These are phyloP conservation scores for Saraca asoca DNA, from an alignment of 331 rosid genomes.

Conservation along the genomic window DNA sequence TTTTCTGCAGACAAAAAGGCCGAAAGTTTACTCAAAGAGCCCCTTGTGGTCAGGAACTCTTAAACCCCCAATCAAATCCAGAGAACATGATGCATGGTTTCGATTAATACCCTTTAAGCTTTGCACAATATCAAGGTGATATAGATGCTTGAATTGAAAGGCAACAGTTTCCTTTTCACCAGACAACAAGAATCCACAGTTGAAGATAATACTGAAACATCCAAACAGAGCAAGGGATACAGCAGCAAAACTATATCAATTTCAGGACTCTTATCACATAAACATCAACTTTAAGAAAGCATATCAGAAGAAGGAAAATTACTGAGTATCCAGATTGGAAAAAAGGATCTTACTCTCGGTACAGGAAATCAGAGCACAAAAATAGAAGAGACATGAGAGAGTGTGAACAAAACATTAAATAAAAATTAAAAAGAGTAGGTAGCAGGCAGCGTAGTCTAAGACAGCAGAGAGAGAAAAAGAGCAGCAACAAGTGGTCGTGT, in stretches of 20 bases:
- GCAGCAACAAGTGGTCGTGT: slow-evolving; percentile 73
- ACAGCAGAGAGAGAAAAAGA: slow-evolving; percentile 38
- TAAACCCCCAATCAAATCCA: slow-evolving; percentile 46
- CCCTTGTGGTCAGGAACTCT: slow-evolving; percentile 40
- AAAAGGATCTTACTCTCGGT: slow-evolving; percentile 40
- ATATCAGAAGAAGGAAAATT: slow-evolving; percentile 33
- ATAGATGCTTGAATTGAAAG: slow-evolving; percentile 56
- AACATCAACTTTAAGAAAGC: slow-evolving; percentile 38
- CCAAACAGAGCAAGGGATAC: slow-evolving; percentile 22
- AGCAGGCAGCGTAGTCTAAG: slow-evolving; percentile 52
- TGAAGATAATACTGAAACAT: slow-evolving; percentile 36
- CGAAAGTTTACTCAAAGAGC: slow-evolving; percentile 36
- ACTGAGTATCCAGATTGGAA: slow-evolving; percentile 35
- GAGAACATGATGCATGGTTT: slow-evolving; percentile 39
- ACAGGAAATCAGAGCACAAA: slow-evolving; percentile 39
- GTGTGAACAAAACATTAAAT: slow-evolving; percentile 37
- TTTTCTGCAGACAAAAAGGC: slow-evolving; percentile 38
- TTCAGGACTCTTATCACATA: slow-evolving; percentile 38
- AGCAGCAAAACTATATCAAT: slow-evolving; percentile 33
- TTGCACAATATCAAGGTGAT: slow-evolving; percentile 38
- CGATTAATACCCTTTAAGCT: slow-evolving; percentile 48
- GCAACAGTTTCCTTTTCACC: slow-evolving; percentile 30
- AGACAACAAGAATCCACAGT: slow-evolving; percentile 35
- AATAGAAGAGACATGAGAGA: slow-evolving; percentile 40
- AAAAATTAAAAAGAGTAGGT: neutral